Evolutionary conservation across 2,329 filamentous ascomycete genomes (phyloP), one percentile per base, ranked within the genome.

Genomic region (Colletotrichum limetticola): DNA sequence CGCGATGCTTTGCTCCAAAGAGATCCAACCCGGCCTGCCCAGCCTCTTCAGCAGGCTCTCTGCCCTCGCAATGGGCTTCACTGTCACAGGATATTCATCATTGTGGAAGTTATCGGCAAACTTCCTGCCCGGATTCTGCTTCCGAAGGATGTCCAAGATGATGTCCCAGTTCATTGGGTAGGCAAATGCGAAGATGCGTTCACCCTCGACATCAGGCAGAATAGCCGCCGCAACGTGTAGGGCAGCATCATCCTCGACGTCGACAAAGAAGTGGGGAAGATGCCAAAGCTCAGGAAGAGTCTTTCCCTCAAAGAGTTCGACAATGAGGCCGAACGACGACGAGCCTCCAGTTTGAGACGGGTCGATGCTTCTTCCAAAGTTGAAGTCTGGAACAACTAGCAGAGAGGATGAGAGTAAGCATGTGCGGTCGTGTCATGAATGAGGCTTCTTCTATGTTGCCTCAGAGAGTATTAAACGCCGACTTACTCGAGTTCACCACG

Each of bases 151-250:
- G 0, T 72, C 76, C 2, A 83, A 53, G 1, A 89, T 75, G 2
- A 83, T 76, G n/a, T 87, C 86, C 79, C 83, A 87, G 58, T 82
- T 87, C 71, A 83, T 86, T 0, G 83, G 83, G 1, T 82, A 80
- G 0, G 86, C 87, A 68, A 87, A 89, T 1, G 82, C 89, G 76
- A 91, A 89, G 9, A 92, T 77, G 0, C 90, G 84, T 75, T 91
- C 85, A 0, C 82, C 82, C 2, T 79, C 74, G 0, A 90, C 83
- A 1, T 82, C 80, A 0, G 82, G 80, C 22, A 88, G 81, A 0
- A 89, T 81, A 5, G 87, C 79, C 0, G 86, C 89, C 2, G 86
- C 85, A 4, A 91, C 81, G 57, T 91, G 89, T 0, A 91, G 77
- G 0, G 84, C 80, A 0, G 88, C 89, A 3, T 77, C 77, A 67